Percentiles rank a stretch among this genome's conserved stretches.
phyloP scores from a whole-genome alignment of 768 basidiomycete genomes.

The Nevesoporus exiguus region DNA sequence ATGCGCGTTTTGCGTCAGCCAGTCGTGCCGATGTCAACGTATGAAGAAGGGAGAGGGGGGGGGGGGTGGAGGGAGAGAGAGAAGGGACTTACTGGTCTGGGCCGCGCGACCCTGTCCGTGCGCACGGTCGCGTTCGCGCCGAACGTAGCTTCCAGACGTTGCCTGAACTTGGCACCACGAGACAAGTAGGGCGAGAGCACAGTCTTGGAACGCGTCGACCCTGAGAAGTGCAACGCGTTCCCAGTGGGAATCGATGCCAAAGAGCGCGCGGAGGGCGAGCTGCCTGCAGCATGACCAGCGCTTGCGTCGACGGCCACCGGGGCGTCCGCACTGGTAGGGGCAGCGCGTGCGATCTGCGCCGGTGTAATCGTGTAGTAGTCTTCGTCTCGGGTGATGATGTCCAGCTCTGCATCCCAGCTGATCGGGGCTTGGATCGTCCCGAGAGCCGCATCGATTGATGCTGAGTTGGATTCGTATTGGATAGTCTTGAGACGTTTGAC shows the following conservation, averaged over 20 bases:
- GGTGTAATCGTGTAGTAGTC: not conserved
- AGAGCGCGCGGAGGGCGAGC: not conserved
- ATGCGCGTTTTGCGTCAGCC: too few relatives aligned
- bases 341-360: not conserved
- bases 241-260: not conserved
- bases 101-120: slow-evolving; percentile 20
- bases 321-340: not conserved
- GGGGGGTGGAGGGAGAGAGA: too few relatives aligned
- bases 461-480: slow-evolving; percentile 19
- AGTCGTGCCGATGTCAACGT: too few relatives aligned
- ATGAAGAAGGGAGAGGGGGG: too few relatives aligned
- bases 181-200: slow-evolving; percentile 16
- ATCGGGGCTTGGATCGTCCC: slow-evolving; percentile 23
- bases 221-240: not conserved
- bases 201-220: not conserved
- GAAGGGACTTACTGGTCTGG: slow-evolving; percentile 16
- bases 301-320: not conserved
- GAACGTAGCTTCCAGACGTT: slow-evolving; percentile 17
- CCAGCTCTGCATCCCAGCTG: slow-evolving; percentile 14
- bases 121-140: slow-evolving; percentile 22
- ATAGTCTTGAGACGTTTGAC: slow-evolving; percentile 21
- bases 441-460: slow-evolving; percentile 21
- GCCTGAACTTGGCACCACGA: slow-evolving; percentile 19
- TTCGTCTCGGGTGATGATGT: slow-evolving; percentile 3
- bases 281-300: not conserved